Evolutionary conservation across 2,329 filamentous ascomycete species (phyloP).

Genomic region (Stemphylium beticola): DNA sequence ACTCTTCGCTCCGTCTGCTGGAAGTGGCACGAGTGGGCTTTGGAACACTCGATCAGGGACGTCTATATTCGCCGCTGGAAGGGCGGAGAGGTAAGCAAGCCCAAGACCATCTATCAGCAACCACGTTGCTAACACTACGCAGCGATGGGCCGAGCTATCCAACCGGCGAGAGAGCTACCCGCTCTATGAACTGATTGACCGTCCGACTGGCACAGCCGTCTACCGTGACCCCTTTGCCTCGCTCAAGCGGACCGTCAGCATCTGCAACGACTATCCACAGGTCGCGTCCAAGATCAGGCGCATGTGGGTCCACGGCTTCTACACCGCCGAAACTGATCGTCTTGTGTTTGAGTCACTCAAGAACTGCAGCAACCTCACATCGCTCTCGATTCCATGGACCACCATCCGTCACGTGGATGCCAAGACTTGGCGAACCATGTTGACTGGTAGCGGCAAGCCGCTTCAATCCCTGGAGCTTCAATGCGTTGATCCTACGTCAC

Average conservation of each 20-base stretch:
- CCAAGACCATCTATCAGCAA: not conserved
- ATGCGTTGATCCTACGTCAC: constrained; percentile 56
- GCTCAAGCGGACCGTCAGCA: constrained; percentile 55
- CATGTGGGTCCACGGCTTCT: constrained; percentile 63
- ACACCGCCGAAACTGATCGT: constrained; percentile 57
- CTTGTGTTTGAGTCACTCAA: constrained; percentile 57
- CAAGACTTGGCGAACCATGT: constrained; percentile 56
- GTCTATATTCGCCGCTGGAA: constrained; percentile 61
- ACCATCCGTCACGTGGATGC: constrained; percentile 57
- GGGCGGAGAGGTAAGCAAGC: constrained; percentile 49
- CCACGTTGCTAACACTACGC: constrained; percentile 30
- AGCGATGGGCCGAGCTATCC: constrained; percentile 60
- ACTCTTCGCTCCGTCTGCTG: constrained; percentile 58
- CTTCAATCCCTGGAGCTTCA: constrained; percentile 60
- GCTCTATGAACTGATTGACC: constrained; percentile 57
- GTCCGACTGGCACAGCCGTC: constrained; percentile 55
- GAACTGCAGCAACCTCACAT: constrained; percentile 55
- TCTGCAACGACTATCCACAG: constrained; percentile 54
- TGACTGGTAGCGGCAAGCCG: constrained; percentile 53
- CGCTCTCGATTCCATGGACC: constrained; percentile 61
- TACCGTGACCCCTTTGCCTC: constrained; percentile 60
- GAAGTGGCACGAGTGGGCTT: constrained; percentile 61
- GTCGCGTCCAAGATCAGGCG: constrained; percentile 58
- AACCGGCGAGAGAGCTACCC: constrained; percentile 53
- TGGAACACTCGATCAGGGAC: constrained; percentile 58